These are phyloP conservation scores for Clitoria ternatea DNA, from an alignment of 306 rosid species.

Conservation along the genomic window DNA sequence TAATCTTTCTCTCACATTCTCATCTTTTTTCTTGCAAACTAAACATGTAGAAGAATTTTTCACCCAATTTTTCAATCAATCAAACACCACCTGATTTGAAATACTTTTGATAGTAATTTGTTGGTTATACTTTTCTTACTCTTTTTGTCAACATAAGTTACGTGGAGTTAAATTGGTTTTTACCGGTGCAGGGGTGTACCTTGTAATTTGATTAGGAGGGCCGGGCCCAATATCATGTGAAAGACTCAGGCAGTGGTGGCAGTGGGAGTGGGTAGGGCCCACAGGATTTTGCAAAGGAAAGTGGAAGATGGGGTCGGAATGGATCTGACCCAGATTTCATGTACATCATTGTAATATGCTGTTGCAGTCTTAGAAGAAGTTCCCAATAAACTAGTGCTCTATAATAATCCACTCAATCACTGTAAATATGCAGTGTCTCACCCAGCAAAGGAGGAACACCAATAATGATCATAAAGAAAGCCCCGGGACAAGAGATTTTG, in stretches of 20 bases:
- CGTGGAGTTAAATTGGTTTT: too few species aligned
- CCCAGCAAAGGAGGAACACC: not conserved
- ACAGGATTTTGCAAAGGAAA: constrained; percentile 23
- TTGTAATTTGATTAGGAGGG: constrained; percentile 13
- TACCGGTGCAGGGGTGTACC: too few species aligned
- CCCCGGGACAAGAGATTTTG: constrained; percentile 2
- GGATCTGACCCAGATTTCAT: constrained; percentile 22
- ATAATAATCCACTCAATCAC: constrained; percentile 4
- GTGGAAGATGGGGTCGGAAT: not conserved
- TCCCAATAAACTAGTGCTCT: not conserved
- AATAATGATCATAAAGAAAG: constrained; percentile 20
- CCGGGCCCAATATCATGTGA: constrained; percentile 39
- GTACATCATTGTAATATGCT: not conserved
- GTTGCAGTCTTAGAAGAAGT: not conserved
- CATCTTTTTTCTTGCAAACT: too few species aligned
- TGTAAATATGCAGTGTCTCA: constrained; percentile 7
- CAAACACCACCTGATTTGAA: too few species aligned
- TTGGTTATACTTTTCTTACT: too few species aligned
- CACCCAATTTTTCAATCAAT: too few species aligned
- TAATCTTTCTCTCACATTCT: too few species aligned
- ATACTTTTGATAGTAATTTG: too few species aligned
- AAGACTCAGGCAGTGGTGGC: not conserved
- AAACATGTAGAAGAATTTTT: too few species aligned
- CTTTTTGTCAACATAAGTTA: too few species aligned
- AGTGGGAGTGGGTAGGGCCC: constrained; percentile 22